These are phyloP conservation scores for Cardamine resedifolia DNA, from an alignment of 345 rosid species.

Conservation along the genomic window DNA sequence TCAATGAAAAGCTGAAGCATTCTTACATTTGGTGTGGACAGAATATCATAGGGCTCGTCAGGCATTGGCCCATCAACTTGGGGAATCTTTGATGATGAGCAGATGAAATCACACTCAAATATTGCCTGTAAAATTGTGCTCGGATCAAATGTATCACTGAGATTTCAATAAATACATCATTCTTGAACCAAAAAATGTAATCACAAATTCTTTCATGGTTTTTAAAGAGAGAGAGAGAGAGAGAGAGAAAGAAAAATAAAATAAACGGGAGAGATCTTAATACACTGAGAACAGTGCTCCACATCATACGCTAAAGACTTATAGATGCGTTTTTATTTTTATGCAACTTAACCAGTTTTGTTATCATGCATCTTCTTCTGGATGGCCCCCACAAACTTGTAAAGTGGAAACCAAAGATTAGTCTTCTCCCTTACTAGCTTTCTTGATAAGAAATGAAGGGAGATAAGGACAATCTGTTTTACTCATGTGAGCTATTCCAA, in stretches of 20 bases:
- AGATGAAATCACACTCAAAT: constrained; percentile 14
- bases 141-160: not conserved
- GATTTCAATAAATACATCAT: not conserved
- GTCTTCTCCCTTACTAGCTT: not conserved
- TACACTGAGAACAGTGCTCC: not conserved
- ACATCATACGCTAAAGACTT: not conserved
- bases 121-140: constrained; percentile 25
- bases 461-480: not conserved
- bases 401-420: not conserved
- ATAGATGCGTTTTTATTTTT: not conserved
- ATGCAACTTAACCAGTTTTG: not conserved
- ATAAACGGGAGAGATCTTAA: not conserved
- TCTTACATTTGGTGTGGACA: constrained; percentile 94
- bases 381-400: not conserved
- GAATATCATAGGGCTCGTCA: constrained; percentile 75
- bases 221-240: not conserved
- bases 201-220: not conserved
- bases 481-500: not conserved
- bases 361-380: not conserved
- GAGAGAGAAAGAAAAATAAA: not conserved
- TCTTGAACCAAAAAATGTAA: not conserved
- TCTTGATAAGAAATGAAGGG: not conserved
- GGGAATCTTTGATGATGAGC: constrained; percentile 57
- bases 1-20: constrained; percentile 24
- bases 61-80: constrained; percentile 95